phyloP scores from a whole-genome alignment of 129 eudicot genomes.

The Mikania micrantha region DNA sequence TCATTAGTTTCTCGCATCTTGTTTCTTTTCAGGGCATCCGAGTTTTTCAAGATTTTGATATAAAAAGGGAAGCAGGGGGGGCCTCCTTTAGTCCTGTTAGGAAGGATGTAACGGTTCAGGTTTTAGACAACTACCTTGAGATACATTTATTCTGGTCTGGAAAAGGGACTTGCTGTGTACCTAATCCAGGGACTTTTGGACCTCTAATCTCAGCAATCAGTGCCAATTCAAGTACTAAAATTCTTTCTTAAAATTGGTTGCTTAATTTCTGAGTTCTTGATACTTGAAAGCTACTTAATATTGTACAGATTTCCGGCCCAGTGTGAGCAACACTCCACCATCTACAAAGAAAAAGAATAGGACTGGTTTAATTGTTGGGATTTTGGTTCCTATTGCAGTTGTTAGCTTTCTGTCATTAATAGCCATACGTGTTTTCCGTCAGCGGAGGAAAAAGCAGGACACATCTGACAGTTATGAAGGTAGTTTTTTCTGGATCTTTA shows the following conservation, averaged over 20 bases:
- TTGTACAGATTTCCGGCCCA: conserved; percentile 42
- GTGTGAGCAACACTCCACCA: conserved; percentile 45
- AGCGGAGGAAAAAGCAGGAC: conserved; percentile 34
- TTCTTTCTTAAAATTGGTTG: not conserved
- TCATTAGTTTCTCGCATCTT: not conserved
- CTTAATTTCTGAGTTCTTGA: not conserved
- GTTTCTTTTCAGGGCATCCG: conserved; percentile 22
- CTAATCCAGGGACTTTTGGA: conserved; percentile 27
- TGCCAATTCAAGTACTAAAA: conserved; percentile 32
- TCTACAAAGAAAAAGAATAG: conserved; percentile 23
- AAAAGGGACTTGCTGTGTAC: conserved; percentile 47
- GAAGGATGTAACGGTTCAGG: conserved; percentile 21
- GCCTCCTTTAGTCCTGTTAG: conserved; percentile 23
- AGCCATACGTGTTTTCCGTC: conserved; percentile 26
- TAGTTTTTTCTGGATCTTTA: not conserved
- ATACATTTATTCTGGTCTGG: conserved; percentile 78
- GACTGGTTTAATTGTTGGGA: conserved; percentile 55
- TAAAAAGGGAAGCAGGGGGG: conserved; percentile 32
- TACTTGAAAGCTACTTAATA: not conserved
- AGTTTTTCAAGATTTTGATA: conserved; percentile 25
- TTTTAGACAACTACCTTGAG: conserved; percentile 34
- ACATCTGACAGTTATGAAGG: conserved; percentile 50
- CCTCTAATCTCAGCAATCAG: conserved; percentile 45
- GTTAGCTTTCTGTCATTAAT: conserved; percentile 28
- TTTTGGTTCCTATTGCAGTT: conserved; percentile 40